These are phyloP conservation scores for Tolypocladium guangdongense DNA, from an alignment of 2,329 filamentous ascomycete genomes.

Conservation along the genomic window DNA sequence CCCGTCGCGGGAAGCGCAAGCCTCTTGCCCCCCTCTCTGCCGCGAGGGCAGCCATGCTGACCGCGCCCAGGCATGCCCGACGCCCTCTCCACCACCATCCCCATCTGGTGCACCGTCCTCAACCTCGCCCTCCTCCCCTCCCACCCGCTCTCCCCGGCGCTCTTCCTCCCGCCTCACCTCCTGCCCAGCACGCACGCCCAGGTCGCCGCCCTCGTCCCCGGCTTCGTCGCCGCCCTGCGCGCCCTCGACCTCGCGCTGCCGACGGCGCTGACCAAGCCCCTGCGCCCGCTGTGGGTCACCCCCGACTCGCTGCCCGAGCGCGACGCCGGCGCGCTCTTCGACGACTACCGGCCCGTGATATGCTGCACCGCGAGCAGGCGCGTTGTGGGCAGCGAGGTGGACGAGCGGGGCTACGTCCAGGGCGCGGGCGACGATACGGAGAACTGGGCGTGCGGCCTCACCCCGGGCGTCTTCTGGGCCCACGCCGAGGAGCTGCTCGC, in stretches of 20 bases:
- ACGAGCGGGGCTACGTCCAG: constrained; percentile 68
- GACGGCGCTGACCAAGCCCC: constrained; percentile 53
- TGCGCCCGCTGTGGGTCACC: constrained; percentile 72
- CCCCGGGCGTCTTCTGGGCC: constrained; percentile 69
- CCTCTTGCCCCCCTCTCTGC: constrained; percentile 2
- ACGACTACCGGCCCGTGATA: constrained; percentile 59
- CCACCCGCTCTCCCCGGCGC: constrained; percentile 29
- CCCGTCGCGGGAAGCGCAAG: constrained; percentile 74
- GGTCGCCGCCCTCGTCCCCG: constrained; percentile 51
- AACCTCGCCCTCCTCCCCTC: constrained; percentile 68
- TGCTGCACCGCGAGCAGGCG: constrained; percentile 77
- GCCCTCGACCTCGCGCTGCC: constrained; percentile 50
- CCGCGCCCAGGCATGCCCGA: constrained; percentile 65
- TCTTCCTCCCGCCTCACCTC: constrained; percentile 62
- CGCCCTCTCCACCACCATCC: constrained; percentile 84
- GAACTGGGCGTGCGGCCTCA: constrained; percentile 79
- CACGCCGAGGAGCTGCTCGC: constrained; percentile 49
- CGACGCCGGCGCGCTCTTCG: constrained; percentile 27
- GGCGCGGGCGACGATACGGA: constrained; percentile 93
- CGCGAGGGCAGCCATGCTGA: constrained; percentile 4
- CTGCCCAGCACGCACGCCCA: constrained; percentile 66
- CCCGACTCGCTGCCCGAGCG: constrained; percentile 42
- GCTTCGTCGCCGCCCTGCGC: constrained; percentile 39
- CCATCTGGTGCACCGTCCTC: constrained; percentile 84
- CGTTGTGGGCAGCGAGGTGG: constrained; percentile 55